phyloP scores from a whole-genome alignment of 306 rosid species.

The Carpinus fangiana region DNA sequence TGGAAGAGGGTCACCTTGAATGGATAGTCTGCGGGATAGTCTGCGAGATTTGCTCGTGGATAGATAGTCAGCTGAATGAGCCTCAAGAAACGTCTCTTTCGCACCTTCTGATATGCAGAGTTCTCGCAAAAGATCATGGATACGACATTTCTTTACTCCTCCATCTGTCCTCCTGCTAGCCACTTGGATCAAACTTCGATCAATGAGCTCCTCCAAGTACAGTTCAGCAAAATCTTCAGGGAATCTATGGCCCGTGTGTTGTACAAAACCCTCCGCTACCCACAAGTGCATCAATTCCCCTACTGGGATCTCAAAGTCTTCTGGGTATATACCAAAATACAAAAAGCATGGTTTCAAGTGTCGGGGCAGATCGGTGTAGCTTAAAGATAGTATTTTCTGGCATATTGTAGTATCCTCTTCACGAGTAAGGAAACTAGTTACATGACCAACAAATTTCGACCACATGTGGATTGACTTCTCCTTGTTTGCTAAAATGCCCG shows the following conservation, averaged over 20 bases:
- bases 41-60: not conserved
- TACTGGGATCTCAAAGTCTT: not conserved
- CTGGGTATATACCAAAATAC: not conserved
- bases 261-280: not conserved
- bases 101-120: not conserved
- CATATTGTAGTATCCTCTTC: not conserved
- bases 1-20: too few relatives aligned
- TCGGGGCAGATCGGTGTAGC: not conserved
- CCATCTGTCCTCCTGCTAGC: not conserved
- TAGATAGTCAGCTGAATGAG: not conserved
- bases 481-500: not conserved
- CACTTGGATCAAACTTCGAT: not conserved
- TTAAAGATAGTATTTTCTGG: not conserved
- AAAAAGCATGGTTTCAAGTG: not conserved
- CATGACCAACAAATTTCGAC: constrained; percentile 23
- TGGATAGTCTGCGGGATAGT: not conserved
- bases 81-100: not conserved
- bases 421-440: constrained; percentile 14
- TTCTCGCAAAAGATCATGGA: not conserved
- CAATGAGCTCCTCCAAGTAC: not conserved
- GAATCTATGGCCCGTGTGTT: not conserved
- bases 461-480: not conserved
- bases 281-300: not conserved
- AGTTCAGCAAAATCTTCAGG: not conserved
- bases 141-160: not conserved